These are phyloP conservation scores for Naganishia kalamii DNA, from an alignment of 768 basidiomycete genomes.

Conservation along the genomic window DNA sequence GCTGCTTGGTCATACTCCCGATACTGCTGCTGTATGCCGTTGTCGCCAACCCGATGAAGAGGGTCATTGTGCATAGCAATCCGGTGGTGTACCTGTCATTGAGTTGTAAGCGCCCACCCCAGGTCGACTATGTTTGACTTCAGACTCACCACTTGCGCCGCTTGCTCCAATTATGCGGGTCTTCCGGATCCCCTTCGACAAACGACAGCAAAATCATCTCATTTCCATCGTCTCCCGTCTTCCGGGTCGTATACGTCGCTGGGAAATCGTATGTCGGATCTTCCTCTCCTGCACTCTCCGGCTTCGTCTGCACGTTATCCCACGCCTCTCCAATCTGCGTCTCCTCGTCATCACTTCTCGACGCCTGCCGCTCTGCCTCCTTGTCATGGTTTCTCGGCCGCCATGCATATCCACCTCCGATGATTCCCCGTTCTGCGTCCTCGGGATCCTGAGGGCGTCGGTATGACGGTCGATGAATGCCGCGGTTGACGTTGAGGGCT, in stretches of 20 bases:
- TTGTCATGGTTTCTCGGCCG: background rate
- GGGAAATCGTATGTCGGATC: background rate
- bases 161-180: background rate
- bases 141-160: background rate
- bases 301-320: background rate
- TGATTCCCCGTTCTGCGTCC: slow-evolving; percentile 2
- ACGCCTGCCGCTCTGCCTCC: background rate
- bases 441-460: background rate
- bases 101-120: background rate
- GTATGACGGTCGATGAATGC: slow-evolving; percentile 5
- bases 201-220: slow-evolving; percentile 2
- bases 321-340: background rate
- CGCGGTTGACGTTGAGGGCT: background rate
- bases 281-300: no score
- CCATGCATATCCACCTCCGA: slow-evolving; percentile 8
- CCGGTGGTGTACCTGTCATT: slow-evolving; percentile 5
- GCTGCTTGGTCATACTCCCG: slow-evolving; percentile 5
- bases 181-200: slow-evolving; percentile 10
- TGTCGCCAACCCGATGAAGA: background rate
- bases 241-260: slow-evolving; percentile 4
- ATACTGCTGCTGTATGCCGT: slow-evolving; percentile 14
- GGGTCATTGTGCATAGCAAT: slow-evolving; percentile 1
- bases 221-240: background rate
- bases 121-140: background rate
- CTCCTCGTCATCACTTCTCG: background rate